Evolutionary conservation across 2,329 filamentous ascomycete genomes (phyloP), one percentile per base, ranked within the genome.

Genomic region (Neonectria neomacrospora): DNA sequence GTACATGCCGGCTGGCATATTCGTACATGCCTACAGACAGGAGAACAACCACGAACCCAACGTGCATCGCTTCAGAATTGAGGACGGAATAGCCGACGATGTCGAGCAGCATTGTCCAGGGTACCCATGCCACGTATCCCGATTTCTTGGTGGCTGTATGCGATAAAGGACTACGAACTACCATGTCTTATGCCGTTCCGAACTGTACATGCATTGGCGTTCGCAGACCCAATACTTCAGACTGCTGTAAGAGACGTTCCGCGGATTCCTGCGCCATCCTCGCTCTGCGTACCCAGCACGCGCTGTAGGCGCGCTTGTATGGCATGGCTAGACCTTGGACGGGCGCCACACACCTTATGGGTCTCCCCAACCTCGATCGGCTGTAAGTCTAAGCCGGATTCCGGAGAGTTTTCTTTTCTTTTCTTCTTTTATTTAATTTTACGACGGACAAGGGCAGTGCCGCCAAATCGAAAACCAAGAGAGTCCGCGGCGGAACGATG

Each of bases 101-200:
- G 32, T 26, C 53, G 47, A 26, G 23, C 52, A 61, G n/a, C 56
- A 55, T 44, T 42, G 51, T 34, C 52, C n/a, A 22, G 52, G 45
- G 39, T 37, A 39, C 52, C 28, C 39, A 16, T 47, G 26, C 26
- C 37, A 26, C 44, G 26, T 14, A 26, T 53, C 48, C 52, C 59
- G 39, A 57, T 45, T 57, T 32, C 53, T 45, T 57, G 47, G 30
- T 32, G 53, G 22, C 26, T 45, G 44, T 61, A 28, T 55, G 58
- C 52, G 22, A 61, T 26, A 45, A 5, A 47, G 16, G 44, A 28
- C 37, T 16, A 26, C 23, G 34, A 50, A 32, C 30, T 55, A 23
- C 26, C 37, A 48, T 51, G 41, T 44, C 28, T 51, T 51, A 12
- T 42, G 34, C 41, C 41, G 45, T 44, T 12, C 44, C 51, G 50